These are phyloP conservation scores for Inga leiocalycina DNA, from an alignment of 306 rosid species.

Conservation along the genomic window DNA sequence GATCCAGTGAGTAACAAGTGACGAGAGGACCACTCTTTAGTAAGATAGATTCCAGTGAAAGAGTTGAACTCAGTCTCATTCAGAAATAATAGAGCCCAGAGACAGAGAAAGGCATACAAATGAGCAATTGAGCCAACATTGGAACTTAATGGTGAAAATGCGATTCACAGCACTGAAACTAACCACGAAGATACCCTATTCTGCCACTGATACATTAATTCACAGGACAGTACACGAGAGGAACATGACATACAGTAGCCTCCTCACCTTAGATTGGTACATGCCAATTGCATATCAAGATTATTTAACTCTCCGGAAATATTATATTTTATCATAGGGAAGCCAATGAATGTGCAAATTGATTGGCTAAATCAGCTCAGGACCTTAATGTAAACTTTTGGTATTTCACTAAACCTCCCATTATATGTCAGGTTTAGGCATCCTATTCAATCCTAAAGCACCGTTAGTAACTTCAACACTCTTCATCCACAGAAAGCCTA, in stretches of 20 bases:
- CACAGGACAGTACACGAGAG: background rate
- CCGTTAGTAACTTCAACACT: background rate
- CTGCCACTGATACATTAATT: background rate
- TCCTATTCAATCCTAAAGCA: constrained; percentile 8
- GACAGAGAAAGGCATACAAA: background rate
- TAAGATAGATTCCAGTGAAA: background rate
- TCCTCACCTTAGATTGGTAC: background rate
- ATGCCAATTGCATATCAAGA: background rate
- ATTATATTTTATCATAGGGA: background rate
- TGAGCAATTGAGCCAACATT: background rate
- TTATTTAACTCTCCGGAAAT: background rate
- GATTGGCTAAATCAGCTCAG: background rate
- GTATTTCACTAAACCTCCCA: background rate
- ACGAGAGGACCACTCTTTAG: background rate
- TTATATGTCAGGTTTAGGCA: background rate
- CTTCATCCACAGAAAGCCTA: background rate
- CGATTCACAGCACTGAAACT: background rate
- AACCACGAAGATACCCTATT: background rate
- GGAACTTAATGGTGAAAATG: background rate
- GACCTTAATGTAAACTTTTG: background rate
- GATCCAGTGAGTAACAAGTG: background rate
- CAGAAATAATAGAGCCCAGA: background rate
- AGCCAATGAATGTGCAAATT: background rate
- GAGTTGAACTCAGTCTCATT: background rate
- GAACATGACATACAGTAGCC: background rate